phyloP scores from a whole-genome alignment of 192 early-diverging fungal genomes.

The Diversispora epigaea region DNA sequence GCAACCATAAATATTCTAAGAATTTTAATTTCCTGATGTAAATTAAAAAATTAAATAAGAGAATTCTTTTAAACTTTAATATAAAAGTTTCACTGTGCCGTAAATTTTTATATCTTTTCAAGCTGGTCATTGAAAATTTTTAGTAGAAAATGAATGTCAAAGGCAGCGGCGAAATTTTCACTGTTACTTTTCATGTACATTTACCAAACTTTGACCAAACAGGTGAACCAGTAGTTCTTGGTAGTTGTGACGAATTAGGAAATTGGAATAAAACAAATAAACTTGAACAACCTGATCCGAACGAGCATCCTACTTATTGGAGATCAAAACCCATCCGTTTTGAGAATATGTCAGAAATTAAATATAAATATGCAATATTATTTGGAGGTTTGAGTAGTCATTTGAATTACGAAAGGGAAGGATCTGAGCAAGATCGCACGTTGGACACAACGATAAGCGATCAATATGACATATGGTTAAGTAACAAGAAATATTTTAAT shows the following conservation, averaged over 20 bases:
- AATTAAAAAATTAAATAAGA: no score
- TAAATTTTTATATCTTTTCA: no score
- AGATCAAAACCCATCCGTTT: neutral
- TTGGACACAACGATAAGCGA: neutral
- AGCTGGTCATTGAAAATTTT: no score
- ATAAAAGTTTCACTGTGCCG: no score
- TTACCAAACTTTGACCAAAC: neutral
- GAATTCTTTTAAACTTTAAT: no score
- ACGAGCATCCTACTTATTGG: neutral
- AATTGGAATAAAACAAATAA: neutral
- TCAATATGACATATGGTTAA: neutral
- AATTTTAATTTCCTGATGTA: no score
- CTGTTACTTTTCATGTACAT: neutral
- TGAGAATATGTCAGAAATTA: neutral
- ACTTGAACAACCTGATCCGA: neutral
- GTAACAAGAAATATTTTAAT: neutral
- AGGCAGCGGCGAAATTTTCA: neutral
- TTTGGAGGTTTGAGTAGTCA: neutral
- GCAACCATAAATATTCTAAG: no score
- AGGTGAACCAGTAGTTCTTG: neutral
- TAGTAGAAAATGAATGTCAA: no score
- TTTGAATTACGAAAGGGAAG: neutral
- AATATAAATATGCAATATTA: neutral
- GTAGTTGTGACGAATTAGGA: neutral
- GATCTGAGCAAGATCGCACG: neutral